Base-by-base conservation (phyloP, 202 grass and related monocot genomes). In the Musa balbisiana region DNA sequence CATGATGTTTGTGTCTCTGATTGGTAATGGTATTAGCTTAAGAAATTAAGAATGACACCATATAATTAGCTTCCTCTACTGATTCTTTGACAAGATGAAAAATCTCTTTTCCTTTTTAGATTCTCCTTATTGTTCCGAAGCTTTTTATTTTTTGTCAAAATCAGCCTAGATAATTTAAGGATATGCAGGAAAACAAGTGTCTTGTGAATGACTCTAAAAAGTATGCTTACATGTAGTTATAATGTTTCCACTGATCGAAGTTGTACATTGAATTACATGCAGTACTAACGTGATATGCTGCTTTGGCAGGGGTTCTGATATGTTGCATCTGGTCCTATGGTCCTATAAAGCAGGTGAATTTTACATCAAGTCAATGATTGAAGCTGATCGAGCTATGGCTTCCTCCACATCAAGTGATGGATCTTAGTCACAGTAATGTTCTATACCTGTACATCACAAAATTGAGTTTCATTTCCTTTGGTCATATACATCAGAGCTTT, bases 331-430 rank as follows among this genome's bases (percentile, higher is more conserved):
- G 94, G 94, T 19, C 91, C 94, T 20, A 92, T 98, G 88, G 94
- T 98, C 62, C 82, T 98, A 98, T 80, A 98, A 98, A 82, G 91
- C 91, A 2, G 94, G 94, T 33, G 91, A 98, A 71, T 98, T 93
- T 79, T 98, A 98, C 72, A 98, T 98, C 82, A 98, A 94, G 21
- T 86, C 94, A 24, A 94, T 98, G 94, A 98, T 93, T 3, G 94
- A 98, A 84, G 87, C 89, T 23, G 94, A 98, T 49, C 78, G 88
- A 59, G 82, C 26, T 62, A 88, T 84, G 85, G 8, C 77, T 58
- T 55, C 67, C 49, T 73, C 78, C 11, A 19, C 29, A 51, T 24
- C 55, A 17, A n/a, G 6, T 68, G 29, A 49, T 69, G 66, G 12
- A 49, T 69, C 62, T 65, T 49, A 70, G 25, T 20, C 17, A 33